These are phyloP conservation scores for Mycena floridula DNA, from an alignment of 768 basidiomycete species.

Conservation along the genomic window DNA sequence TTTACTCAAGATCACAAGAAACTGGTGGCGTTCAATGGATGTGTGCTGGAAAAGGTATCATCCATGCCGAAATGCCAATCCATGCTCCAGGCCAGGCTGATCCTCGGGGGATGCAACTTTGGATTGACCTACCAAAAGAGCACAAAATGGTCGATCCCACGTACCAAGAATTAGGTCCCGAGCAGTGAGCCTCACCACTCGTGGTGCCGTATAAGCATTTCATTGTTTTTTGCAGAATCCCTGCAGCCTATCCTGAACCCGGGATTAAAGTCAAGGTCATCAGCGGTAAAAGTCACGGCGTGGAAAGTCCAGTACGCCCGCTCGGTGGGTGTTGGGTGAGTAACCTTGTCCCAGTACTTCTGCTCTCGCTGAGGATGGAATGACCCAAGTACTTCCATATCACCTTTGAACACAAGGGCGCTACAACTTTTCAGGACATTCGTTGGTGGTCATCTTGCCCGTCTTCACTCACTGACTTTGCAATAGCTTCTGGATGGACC, in stretches of 20 bases:
- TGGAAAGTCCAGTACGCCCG: conserved; percentile 83
- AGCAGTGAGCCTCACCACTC: conserved; percentile 34
- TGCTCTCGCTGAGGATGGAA: too few relatives aligned
- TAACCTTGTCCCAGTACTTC: too few relatives aligned
- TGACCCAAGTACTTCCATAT: conserved; percentile 88
- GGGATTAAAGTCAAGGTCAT: conserved; percentile 75
- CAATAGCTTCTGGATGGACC: conserved; percentile 79
- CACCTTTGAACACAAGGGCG: conserved; percentile 54
- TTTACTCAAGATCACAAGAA: conserved; percentile 20
- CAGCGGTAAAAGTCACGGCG: conserved; percentile 82
- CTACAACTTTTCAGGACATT: conserved; percentile 71
- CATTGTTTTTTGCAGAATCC: conserved; percentile 42
- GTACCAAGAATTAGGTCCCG: conserved; percentile 76
- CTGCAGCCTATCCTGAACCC: conserved; percentile 67
- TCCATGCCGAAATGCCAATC: conserved; percentile 88
- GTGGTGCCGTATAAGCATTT: too few relatives aligned
- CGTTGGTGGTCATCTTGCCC: conserved; percentile 37
- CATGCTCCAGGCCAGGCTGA: conserved; percentile 59
- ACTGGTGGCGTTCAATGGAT: conserved; percentile 95
- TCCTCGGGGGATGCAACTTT: conserved; percentile 82
- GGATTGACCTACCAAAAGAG: conserved; percentile 77
- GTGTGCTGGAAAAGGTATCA: conserved; percentile 77
- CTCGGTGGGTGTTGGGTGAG: conserved; percentile 95
- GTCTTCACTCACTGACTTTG: neutral
- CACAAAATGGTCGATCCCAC: conserved; percentile 82